A percentile compares a stretch with the other conserved stretches of the same genome.
Conservation (phyloP, 306 rosid genomes). For the Castanea sativa region DNA sequence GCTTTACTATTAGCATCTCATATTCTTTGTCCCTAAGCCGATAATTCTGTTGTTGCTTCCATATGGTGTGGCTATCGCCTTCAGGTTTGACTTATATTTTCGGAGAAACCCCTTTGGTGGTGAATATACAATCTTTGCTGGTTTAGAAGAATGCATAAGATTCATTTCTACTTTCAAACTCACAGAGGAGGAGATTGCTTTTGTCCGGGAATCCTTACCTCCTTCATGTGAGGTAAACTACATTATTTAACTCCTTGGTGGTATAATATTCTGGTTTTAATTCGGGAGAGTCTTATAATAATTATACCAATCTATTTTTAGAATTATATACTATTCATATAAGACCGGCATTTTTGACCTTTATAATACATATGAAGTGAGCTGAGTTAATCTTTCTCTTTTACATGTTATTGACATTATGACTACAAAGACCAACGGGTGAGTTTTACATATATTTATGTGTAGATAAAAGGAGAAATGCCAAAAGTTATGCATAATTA, state of each 20-base stretch:
- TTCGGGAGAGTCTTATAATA: not conserved
- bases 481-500: not conserved
- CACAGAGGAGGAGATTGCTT: constrained; percentile 72
- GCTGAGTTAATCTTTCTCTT: not conserved
- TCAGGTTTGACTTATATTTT: constrained; percentile 96
- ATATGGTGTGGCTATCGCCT: not conserved
- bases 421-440: not conserved
- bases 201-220: constrained; percentile 64
- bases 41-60: not conserved
- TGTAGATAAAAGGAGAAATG: not conserved
- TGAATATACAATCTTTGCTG: constrained; percentile 92
- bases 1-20: not conserved
- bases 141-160: constrained; percentile 91
- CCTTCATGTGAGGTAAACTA: constrained; percentile 76
- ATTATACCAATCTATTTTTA: not conserved
- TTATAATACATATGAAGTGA: not conserved
- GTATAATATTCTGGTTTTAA: constrained; percentile 3
- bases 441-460: not conserved
- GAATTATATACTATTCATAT: not conserved
- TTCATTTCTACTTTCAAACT: constrained; percentile 87
- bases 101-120: constrained; percentile 98
- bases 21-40: not conserved
- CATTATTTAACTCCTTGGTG: not conserved
- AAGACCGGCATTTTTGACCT: not conserved
- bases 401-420: not conserved